Conservation (phyloP, 192 early-diverging fungal genomes). For the Thamnidium elegans region DNA sequence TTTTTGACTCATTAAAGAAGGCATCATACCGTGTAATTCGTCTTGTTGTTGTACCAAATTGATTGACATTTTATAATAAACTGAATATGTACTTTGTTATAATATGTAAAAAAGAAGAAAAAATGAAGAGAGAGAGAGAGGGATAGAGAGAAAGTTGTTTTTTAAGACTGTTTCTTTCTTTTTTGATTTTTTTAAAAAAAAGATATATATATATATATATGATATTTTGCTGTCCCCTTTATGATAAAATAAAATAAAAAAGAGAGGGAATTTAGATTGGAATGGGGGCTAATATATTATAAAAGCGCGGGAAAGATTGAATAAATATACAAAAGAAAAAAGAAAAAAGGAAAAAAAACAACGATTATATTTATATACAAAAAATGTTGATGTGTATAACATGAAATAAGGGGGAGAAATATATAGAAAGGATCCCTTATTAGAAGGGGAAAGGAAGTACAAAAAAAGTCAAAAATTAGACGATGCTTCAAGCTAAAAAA, state of each 20-base stretch:
- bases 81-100: neutral
- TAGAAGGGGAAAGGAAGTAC: no score
- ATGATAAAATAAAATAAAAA: constrained; percentile 7
- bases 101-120: neutral
- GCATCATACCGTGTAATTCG: constrained; percentile 16
- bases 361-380: no score
- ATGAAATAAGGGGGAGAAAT: no score
- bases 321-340: neutral
- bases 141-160: no score
- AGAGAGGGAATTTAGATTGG: neutral
- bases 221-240: neutral
- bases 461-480: no score
- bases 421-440: constrained; percentile 9
- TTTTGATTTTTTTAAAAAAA: neutral
- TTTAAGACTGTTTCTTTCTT: neutral
- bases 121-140: neutral
- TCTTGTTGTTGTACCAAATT: constrained; percentile 15
- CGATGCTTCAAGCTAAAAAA: no score
- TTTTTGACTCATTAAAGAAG: constrained; percentile 5
- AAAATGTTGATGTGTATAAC: no score
- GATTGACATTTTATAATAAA: constrained; percentile 10
- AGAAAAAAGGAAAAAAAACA: constrained; percentile 2
- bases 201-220: constrained; percentile 8
- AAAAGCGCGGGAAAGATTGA: constrained; percentile 7
- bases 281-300: neutral